A percentile compares a stretch with the other conserved stretches of the same genome.
Evolutionary conservation across 441 rosid genomes (phyloP).

Genomic region (Adansonia gregorii): DNA sequence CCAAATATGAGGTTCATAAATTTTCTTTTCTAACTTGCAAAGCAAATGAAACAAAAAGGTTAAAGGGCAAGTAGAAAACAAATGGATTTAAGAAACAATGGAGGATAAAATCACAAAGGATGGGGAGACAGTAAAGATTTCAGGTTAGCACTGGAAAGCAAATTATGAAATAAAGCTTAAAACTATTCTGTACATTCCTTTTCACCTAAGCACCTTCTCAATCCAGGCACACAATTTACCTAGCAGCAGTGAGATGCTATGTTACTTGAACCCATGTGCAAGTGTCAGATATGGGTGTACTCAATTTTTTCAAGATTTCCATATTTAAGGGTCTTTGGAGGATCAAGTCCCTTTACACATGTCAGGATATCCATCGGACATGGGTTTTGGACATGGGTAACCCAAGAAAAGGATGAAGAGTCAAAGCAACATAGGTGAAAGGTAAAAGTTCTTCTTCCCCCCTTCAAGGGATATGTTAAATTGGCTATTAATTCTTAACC

Average conservation of each 20-base stretch:
- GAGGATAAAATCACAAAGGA: not conserved
- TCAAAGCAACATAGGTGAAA: no score
- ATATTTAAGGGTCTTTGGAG: no score
- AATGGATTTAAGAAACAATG: not conserved
- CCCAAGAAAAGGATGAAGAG: no score
- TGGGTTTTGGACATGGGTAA: no score
- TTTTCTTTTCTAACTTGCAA: constrained; percentile 14
- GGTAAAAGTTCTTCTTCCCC: not conserved
- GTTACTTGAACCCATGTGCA: no score
- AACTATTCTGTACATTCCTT: not conserved
- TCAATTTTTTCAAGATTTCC: no score
- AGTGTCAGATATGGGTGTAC: no score
- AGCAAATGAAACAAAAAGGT: not conserved
- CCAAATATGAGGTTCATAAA: not conserved
- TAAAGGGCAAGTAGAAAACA: not conserved
- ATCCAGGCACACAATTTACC: not conserved
- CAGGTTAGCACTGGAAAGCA: not conserved
- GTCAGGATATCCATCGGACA: no score
- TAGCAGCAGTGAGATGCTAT: not conserved
- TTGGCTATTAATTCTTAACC: not conserved
- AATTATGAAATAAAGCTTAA: not conserved
- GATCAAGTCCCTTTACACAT: no score
- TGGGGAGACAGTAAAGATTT: not conserved
- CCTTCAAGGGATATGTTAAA: not conserved
- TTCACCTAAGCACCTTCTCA: not conserved